Conservation (phyloP, 805 yeast genomes). For the Starmerella asiatica region DNA sequence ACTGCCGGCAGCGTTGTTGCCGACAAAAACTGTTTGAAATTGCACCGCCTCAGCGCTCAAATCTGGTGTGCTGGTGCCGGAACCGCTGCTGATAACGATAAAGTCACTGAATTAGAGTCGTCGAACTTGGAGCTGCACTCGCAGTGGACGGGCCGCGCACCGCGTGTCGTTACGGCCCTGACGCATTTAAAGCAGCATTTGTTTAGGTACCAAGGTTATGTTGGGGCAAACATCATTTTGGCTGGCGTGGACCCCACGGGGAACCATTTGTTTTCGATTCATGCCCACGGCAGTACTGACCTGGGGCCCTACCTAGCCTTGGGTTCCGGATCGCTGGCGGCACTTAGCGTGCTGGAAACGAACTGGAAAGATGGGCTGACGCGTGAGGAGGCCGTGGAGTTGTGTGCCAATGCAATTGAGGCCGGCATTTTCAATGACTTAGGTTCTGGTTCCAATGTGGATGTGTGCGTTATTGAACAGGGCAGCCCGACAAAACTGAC, state of each 20-base stretch:
- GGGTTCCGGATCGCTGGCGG: slow-evolving; percentile 96
- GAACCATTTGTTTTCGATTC: slow-evolving; percentile 79
- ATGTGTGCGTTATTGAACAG: slow-evolving; percentile 88
- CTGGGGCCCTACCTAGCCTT: slow-evolving; percentile 83
- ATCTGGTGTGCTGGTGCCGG: slow-evolving; percentile 99
- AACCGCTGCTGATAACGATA: slow-evolving; percentile 98
- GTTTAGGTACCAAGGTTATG: slow-evolving; percentile 91
- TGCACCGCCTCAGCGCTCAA: slow-evolving; percentile 76
- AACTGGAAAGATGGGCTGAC: slow-evolving; percentile 68
- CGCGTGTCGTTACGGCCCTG: slow-evolving; percentile 85
- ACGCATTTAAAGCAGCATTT: slow-evolving; percentile 90
- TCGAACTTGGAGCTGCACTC: slow-evolving; percentile 86
- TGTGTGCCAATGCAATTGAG: slow-evolving; percentile 86
- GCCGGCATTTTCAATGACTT: slow-evolving; percentile 98
- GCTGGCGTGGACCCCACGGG: slow-evolving; percentile 98
- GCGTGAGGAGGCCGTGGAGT: slow-evolving; percentile 78
- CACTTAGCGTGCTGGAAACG: slow-evolving; percentile 92
- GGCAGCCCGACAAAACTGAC: slow-evolving; percentile 62
- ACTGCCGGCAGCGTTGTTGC: slow-evolving; percentile 95
- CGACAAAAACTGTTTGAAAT: slow-evolving; percentile 92
- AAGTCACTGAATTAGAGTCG: slow-evolving; percentile 86
- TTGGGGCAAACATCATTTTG: slow-evolving; percentile 95
- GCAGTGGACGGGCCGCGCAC: slow-evolving; percentile 67
- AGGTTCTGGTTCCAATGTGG: slow-evolving; percentile 98
- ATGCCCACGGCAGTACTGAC: slow-evolving; percentile 97